These are phyloP conservation scores for Debaryomycetaceae sp. DNA, from an alignment of 1,139 yeast genomes.

Conservation along the genomic window DNA sequence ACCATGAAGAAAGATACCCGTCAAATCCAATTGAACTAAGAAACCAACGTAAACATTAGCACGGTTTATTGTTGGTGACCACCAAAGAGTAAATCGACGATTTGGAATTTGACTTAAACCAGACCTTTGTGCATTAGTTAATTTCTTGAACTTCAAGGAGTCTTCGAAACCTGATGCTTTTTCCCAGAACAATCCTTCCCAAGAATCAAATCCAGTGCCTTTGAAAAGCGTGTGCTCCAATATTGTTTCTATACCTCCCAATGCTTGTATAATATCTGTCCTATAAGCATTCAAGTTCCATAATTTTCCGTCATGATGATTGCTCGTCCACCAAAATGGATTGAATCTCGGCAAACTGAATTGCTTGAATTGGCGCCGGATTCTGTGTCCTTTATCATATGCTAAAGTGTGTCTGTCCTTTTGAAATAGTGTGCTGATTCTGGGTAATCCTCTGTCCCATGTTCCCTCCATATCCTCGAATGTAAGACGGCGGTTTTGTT, in stretches of 20 bases:
- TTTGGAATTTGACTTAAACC: constrained; percentile 98
- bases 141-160: constrained; percentile 86
- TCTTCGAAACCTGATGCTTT: constrained; percentile 96
- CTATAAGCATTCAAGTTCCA: constrained; percentile 94
- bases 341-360: constrained; percentile 68
- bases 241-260: constrained; percentile 97
- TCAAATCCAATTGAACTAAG: constrained; percentile 89
- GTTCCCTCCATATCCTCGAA: constrained; percentile 90
- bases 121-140: constrained; percentile 96
- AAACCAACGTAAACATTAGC: constrained; percentile 98
- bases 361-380: constrained; percentile 75
- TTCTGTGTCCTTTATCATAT: constrained; percentile 90
- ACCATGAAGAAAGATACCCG: constrained; percentile 96
- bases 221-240: constrained; percentile 91
- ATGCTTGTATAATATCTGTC: constrained; percentile 93
- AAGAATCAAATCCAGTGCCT: constrained; percentile 95
- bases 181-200: constrained; percentile 99
- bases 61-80: constrained; percentile 98
- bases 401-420: constrained; percentile 94
- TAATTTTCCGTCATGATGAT: constrained; percentile 90
- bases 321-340: constrained; percentile 97
- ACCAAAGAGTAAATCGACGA: constrained; percentile 96
- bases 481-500: constrained; percentile 80
- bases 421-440: constrained; percentile 92
- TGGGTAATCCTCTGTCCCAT: constrained; percentile 97